A percentile compares a stretch with the other conserved stretches of the same genome.
These are phyloP conservation scores for Wickerhamiella alocasiicola DNA, from an alignment of 805 yeast species.

Conservation along the genomic window DNA sequence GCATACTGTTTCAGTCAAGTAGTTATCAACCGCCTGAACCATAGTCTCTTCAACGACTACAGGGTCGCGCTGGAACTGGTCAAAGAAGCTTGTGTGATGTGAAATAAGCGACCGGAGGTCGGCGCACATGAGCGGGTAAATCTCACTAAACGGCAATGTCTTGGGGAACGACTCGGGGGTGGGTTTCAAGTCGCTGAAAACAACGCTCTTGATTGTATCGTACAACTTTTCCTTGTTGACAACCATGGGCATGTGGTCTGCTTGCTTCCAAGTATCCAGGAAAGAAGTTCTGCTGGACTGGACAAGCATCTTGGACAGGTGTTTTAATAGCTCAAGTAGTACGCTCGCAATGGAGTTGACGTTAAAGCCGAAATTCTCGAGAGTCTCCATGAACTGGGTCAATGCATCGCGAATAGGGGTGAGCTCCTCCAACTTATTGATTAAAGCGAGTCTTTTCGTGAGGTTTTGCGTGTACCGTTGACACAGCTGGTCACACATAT, in stretches of 20 bases:
- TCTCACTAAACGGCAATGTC: constrained; percentile 75
- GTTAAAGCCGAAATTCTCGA: constrained; percentile 59
- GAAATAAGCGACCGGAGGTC: constrained; percentile 54
- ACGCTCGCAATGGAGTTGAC: constrained; percentile 49
- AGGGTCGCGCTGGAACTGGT: constrained; percentile 48
- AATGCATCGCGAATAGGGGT: constrained; percentile 41
- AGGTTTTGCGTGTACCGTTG: constrained; percentile 24
- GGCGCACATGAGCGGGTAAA: constrained; percentile 77
- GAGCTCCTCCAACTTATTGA: constrained; percentile 31
- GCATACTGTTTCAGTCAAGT: constrained; percentile 58
- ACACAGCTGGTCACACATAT: constrained; percentile 61
- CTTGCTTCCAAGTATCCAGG: constrained; percentile 50
- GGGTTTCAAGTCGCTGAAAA: constrained; percentile 26
- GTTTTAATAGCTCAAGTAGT: constrained; percentile 44
- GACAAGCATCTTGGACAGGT: constrained; percentile 45
- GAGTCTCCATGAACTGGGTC: constrained; percentile 60
- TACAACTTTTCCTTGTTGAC: constrained; percentile 49
- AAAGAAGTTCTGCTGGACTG: constrained; percentile 50
- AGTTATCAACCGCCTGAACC: constrained; percentile 48
- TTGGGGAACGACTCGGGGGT: constrained; percentile 36
- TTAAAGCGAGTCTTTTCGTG: constrained; percentile 13
- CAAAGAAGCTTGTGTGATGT: constrained; percentile 51
- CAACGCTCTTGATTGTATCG: constrained; percentile 44
- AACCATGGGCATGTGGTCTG: constrained; percentile 79
- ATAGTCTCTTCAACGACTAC: constrained; percentile 49